A percentile compares a stretch with the other conserved stretches of the same genome.
These are phyloP conservation scores for Avena eriantha DNA, from an alignment of 176 grass and related monocot species.

Conservation along the genomic window DNA sequence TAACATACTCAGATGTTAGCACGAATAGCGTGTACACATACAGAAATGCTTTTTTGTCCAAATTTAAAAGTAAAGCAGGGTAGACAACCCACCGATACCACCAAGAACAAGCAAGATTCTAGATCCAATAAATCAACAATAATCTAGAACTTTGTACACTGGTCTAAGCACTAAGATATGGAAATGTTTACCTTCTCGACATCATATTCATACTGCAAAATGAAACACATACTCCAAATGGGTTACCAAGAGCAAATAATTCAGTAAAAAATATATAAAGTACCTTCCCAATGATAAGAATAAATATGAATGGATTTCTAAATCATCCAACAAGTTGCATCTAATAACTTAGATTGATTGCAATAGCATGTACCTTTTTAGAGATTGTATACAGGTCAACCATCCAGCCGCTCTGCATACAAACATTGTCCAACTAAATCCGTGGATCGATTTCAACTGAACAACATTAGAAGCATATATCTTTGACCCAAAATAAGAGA, in stretches of 20 bases:
- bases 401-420: neutral
- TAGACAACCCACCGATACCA: too few species aligned
- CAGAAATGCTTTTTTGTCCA: neutral
- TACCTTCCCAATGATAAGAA: neutral
- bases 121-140: neutral
- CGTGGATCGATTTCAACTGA: neutral
- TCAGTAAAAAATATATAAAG: neutral
- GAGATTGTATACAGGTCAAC: neutral
- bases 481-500: neutral
- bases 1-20: too few species aligned
- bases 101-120: neutral
- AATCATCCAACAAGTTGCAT: neutral
- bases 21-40: neutral
- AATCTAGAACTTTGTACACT: neutral
- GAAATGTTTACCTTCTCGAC: slow-evolving; percentile 69
- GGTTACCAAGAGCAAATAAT: neutral
- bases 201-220: slow-evolving; percentile 68
- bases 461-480: neutral
- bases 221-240: slow-evolving; percentile 10
- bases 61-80: neutral
- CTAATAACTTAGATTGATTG: neutral
- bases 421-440: neutral
- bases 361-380: neutral
- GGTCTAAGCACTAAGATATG: slow-evolving; percentile 16
- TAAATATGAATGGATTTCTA: neutral